Evolutionary conservation across 129 eudicot species (phyloP), one percentile per base, ranked within the genome.

Genomic region (Saposhnikovia divaricata): DNA sequence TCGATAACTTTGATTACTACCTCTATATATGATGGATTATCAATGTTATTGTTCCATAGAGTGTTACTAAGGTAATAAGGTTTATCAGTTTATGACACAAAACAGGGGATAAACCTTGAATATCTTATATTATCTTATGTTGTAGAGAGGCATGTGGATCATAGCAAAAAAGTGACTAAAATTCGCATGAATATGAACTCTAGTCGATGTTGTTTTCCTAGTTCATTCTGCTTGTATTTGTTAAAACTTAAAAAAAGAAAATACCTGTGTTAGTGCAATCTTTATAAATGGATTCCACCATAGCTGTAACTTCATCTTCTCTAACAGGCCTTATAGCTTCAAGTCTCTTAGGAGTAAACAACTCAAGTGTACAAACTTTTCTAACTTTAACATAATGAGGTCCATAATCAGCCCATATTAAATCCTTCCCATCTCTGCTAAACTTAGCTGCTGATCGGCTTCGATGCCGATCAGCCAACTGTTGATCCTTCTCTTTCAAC

Each of bases 371-470:
- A 42, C 77, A 73, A 73, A 73, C 77, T 42, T 73, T 73, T n/a
- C 77, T 73, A 4, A 73, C 77, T 43, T 73, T 73, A 19, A 73
- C 77, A 73, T 73, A 73, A 42, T 73, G 77, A 42, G 77, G 50
- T 40, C 77, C 77, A 73, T 73, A 73, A 73, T 73, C 77, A 40
- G 77, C 77, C 77, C 77, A 73, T 40, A 73, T 73, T 28, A 73
- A 73, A 43, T 73, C 77, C 51, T 73, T 2, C 14, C 77, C 77
- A 40, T 73, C 50, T 42, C 77, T 73, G 3, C 77, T 73, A 73
- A 73, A 73, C 45, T 73, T 73, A 8, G 77, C 77, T 21, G 77
- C 77, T 21, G 77, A 73, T 73, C 77, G 50, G 77, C 77, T 73
- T 42, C 77, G 46, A 45, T 73, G 77, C 21, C 77, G 50, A 40